These are phyloP conservation scores for Globisporangium barbulae DNA, from an alignment of 352 stramenopile species.

Conservation along the genomic window DNA sequence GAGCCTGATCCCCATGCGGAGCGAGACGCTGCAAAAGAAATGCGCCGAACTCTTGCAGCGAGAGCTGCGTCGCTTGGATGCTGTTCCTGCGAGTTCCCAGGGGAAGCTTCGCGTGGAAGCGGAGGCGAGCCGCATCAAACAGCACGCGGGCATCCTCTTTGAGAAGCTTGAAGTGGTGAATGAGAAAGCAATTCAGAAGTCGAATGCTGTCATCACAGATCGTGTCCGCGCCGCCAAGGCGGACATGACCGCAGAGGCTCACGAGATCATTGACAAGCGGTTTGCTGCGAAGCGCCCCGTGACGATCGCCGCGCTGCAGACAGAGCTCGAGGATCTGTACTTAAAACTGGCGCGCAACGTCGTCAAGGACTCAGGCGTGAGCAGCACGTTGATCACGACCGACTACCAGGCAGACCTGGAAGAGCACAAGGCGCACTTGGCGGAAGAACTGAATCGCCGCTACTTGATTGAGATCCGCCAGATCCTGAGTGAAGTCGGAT, in stretches of 20 bases:
- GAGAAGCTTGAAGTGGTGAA: conserved; percentile 74
- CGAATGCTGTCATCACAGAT: conserved; percentile 46
- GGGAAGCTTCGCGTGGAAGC: conserved; percentile 42
- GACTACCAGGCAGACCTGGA: conserved; percentile 57
- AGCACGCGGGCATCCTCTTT: conserved; percentile 64
- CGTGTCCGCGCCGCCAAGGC: conserved; percentile 49
- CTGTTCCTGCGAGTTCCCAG: conserved; percentile 45
- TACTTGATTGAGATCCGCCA: conserved; percentile 80
- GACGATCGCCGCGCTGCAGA: conserved; percentile 54
- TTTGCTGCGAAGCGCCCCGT: conserved; percentile 47
- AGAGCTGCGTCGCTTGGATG: conserved; percentile 48
- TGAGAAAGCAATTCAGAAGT: conserved; percentile 66
- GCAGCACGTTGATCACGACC: conserved; percentile 33
- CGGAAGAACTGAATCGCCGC: conserved; percentile 63
- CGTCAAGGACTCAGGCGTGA: conserved; percentile 20
- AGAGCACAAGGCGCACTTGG: conserved; percentile 56
- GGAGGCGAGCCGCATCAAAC: conserved; percentile 49
- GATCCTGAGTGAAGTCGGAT: conserved; percentile 68
- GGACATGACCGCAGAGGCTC: conserved; percentile 59
- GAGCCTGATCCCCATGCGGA: conserved; percentile 58
- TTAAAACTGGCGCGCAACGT: conserved; percentile 27
- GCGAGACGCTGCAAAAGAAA: conserved; percentile 41
- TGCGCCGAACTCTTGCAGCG: conserved; percentile 43
- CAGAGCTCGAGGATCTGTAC: conserved; percentile 54
- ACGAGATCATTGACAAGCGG: conserved; percentile 54